Base-by-base conservation (phyloP, 78 protist genomes). In the Planoprotostelium fungivorum region DNA sequence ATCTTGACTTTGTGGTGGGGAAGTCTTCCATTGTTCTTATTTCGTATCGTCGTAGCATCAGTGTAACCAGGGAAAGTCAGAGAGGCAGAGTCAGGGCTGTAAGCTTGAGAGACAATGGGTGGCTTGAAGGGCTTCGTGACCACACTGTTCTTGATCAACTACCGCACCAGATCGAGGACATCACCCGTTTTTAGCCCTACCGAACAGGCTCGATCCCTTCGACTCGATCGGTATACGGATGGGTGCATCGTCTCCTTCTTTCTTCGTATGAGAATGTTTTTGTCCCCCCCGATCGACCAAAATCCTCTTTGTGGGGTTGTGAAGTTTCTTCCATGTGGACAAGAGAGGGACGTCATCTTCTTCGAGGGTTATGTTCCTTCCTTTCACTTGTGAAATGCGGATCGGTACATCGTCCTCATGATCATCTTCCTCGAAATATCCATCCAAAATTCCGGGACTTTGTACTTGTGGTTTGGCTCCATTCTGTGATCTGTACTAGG, bases 21-120 rank as follows among this genome's bases (percentile, higher is more conserved):
- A 35, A 29, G 88, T 63, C 31, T 84, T 88, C 31, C 87, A 85
- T 87, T 88, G 88, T 84, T 87, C 84, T 29, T 89, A 92, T 39
- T 83, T 29, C 35, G 86, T 88, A 35, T 9, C 28, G 28, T 92
- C 84, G 25, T 38, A 39, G 25, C 23, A 35, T 87, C 83, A 92
- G 31, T 39, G 28, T 23, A 39, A 38, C 34, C 84, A 83, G 37
- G 63, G 29, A 63, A n/a, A 38, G 84, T 31, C 34, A n/a, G n/a
- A n/a, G n/a, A n/a, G n/a, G n/a, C n/a, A n/a, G n/a, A n/a, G n/a
- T n/a, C n/a, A n/a, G n/a, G n/a, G n/a, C n/a, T n/a, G n/a, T n/a
- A n/a, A n/a, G n/a, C n/a, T n/a, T n/a, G n/a, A n/a, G n/a, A n/a
- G n/a, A n/a, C n/a, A n/a, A n/a, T n/a, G n/a, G n/a, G n/a, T n/a